phyloP scores from a whole-genome alignment of 352 stramenopile genomes.

The Globisporangium takayamanum region DNA sequence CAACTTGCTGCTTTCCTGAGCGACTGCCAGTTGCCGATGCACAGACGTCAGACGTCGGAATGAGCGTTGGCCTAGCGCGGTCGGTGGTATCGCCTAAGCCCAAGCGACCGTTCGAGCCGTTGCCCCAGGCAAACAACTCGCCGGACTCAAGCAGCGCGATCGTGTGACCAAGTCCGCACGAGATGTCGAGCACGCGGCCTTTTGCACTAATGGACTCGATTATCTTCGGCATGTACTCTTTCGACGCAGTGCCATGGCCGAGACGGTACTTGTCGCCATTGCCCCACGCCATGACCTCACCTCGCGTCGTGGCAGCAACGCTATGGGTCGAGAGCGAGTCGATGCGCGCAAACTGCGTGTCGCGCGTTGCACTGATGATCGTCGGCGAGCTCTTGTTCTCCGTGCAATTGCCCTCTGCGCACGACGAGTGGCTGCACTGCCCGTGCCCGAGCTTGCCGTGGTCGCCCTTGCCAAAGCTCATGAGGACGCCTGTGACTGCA shows the following conservation, averaged over 20 bases:
- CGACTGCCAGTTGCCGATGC: not conserved
- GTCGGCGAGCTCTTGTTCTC: constrained; percentile 77
- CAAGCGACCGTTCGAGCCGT: constrained; percentile 79
- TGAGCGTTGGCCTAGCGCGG: constrained; percentile 38
- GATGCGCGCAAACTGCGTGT: constrained; percentile 54
- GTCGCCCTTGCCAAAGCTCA: constrained; percentile 83
- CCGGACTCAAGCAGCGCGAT: constrained; percentile 52
- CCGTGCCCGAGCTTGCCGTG: constrained; percentile 80
- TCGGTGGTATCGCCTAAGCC: constrained; percentile 76
- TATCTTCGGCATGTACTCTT: constrained; percentile 59
- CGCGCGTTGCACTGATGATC: constrained; percentile 45
- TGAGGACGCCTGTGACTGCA: constrained; percentile 34
- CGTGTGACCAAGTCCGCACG: constrained; percentile 62
- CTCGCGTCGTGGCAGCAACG: constrained; percentile 56
- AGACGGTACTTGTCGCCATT: constrained; percentile 83
- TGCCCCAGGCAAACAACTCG: constrained; percentile 79
- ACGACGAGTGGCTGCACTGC: constrained; percentile 54
- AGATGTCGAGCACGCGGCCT: constrained; percentile 48
- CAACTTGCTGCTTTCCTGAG: not conserved
- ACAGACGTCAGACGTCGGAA: not conserved
- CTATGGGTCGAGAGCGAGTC: constrained; percentile 82
- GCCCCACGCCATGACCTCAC: constrained; percentile 71
- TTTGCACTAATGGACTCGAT: constrained; percentile 61
- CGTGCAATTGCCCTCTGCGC: constrained; percentile 70
- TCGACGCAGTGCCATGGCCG: constrained; percentile 60